These are phyloP conservation scores for Microsporum ferrugineum DNA, from an alignment of 2,329 filamentous ascomycete species.

Conservation along the genomic window DNA sequence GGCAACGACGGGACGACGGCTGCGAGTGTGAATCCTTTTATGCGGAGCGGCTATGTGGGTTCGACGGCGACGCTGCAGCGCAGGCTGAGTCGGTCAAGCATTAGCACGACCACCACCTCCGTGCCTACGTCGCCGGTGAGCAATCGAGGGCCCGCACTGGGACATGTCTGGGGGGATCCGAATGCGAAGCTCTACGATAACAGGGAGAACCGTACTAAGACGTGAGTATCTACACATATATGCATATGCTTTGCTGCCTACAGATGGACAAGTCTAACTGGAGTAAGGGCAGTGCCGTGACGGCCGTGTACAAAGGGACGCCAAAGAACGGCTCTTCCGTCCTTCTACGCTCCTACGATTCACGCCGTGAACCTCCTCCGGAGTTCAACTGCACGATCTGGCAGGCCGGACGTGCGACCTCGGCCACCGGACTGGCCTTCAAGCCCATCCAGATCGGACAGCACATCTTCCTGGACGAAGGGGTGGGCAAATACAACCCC, in stretches of 20 bases:
- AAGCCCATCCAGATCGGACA: slow-evolving; percentile 93
- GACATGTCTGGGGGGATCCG: slow-evolving; percentile 58
- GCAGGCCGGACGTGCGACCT: slow-evolving; percentile 93
- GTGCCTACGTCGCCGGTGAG: slow-evolving; percentile 48
- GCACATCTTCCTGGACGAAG: slow-evolving; percentile 87
- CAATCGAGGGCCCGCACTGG: slow-evolving; percentile 26
- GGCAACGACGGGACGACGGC: slow-evolving; percentile 56
- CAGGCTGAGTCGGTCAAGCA: slow-evolving; percentile 67
- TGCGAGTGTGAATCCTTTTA: slow-evolving; percentile 2
- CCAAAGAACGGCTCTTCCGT: slow-evolving; percentile 55
- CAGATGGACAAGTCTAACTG: too few relatives aligned
- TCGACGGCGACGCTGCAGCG: slow-evolving; percentile 35
- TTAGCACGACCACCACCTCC: slow-evolving; percentile 65
- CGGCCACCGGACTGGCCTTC: slow-evolving; percentile 81
- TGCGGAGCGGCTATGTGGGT: neutral
- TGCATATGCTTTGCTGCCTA: too few relatives aligned
- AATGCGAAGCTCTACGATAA: slow-evolving; percentile 81
- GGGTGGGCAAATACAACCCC: slow-evolving; percentile 83
- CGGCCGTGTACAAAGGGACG: slow-evolving; percentile 80
- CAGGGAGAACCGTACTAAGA: slow-evolving; percentile 76
- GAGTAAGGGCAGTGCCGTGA: slow-evolving; percentile 56
- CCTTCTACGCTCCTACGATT: slow-evolving; percentile 86
- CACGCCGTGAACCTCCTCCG: slow-evolving; percentile 75
- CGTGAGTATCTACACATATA: slow-evolving; percentile 45
- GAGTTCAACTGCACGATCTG: slow-evolving; percentile 93